Conservation (phyloP, 192 early-diverging fungal genomes). For the Linnemannia exigua region DNA sequence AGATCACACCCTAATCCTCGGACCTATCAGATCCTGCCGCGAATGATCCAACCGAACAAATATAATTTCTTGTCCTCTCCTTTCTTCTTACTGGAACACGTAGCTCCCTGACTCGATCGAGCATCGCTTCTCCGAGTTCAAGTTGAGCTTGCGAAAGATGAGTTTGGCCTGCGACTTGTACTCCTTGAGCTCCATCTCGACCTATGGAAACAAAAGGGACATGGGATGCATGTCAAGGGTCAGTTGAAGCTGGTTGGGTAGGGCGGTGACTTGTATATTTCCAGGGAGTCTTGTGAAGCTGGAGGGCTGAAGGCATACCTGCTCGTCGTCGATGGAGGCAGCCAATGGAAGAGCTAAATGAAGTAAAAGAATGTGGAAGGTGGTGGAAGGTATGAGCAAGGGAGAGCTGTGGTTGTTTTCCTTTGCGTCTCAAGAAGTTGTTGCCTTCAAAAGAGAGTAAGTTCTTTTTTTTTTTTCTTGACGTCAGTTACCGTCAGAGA, state of each 20-base stretch:
- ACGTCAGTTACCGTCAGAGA: conserved; percentile 77
- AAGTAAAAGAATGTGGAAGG: not conserved
- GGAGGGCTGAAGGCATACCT: conserved; percentile 64
- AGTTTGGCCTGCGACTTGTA: conserved; percentile 95
- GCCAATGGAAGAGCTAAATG: conserved; percentile 85
- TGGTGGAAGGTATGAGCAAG: not conserved
- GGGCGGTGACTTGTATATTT: not conserved
- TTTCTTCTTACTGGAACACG: conserved; percentile 84
- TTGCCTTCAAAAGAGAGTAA: too few species aligned
- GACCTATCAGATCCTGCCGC: conserved; percentile 54
- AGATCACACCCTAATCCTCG: not conserved
- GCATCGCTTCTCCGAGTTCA: conserved; percentile 90
- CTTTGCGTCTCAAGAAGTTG: not conserved
- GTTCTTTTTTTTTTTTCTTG: not conserved
- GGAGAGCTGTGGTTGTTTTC: not conserved
- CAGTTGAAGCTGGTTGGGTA: not conserved
- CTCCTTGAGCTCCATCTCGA: conserved; percentile 88
- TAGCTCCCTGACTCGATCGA: conserved; percentile 95
- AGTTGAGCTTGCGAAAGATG: conserved; percentile 90
- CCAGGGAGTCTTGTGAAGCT: not conserved
- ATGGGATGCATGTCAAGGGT: not conserved
- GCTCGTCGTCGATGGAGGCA: conserved; percentile 96
- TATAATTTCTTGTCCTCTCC: conserved; percentile 5
- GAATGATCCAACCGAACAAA: conserved; percentile 15
- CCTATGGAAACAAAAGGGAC: conserved; percentile 47